Percentiles rank a stretch among this genome's conserved stretches.
phyloP scores from a whole-genome alignment of 306 rosid genomes.

The Datisca glomerata region DNA sequence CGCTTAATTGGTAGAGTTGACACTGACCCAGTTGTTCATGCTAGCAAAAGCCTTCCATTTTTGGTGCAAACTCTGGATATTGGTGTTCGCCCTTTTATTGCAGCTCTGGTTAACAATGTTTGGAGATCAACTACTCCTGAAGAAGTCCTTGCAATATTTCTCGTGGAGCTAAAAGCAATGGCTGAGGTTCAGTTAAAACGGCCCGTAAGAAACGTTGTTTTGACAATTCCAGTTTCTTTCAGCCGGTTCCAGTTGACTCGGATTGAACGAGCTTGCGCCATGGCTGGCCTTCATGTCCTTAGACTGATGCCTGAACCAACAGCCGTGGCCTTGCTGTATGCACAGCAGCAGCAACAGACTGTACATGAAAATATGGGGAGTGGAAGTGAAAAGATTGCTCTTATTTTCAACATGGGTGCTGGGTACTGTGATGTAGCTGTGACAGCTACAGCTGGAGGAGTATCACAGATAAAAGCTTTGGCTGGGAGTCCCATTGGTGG shows the following conservation, averaged over 20 bases:
- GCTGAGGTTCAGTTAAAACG: slow-evolving; percentile 51
- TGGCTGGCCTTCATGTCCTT: slow-evolving; percentile 78
- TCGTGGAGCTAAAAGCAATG: slow-evolving; percentile 51
- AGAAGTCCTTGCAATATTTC: slow-evolving; percentile 64
- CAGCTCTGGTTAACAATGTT: slow-evolving; percentile 57
- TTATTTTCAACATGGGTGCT: slow-evolving; percentile 86
- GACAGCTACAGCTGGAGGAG: slow-evolving; percentile 66
- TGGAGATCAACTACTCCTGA: slow-evolving; percentile 88
- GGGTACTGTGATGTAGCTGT: slow-evolving; percentile 84
- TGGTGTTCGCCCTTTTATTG: slow-evolving; percentile 73
- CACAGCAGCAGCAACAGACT: slow-evolving; percentile 55
- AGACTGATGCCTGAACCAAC: slow-evolving; percentile 89
- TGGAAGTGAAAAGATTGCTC: slow-evolving; percentile 59
- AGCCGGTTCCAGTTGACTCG: slow-evolving; percentile 74
- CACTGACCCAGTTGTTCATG: slow-evolving; percentile 70
- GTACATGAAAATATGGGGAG: slow-evolving; percentile 38
- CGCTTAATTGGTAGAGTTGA: slow-evolving; percentile 83
- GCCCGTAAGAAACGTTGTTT: slow-evolving; percentile 53
- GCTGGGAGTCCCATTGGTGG: slow-evolving; percentile 84
- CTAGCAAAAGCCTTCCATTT: slow-evolving; percentile 72
- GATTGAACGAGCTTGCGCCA: slow-evolving; percentile 72
- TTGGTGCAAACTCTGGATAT: slow-evolving; percentile 72
- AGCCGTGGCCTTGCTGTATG: slow-evolving; percentile 77
- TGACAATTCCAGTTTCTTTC: slow-evolving; percentile 77
- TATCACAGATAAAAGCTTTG: slow-evolving; percentile 70